Base-by-base conservation (phyloP, 345 rosid species). In the Raphanus sativus region DNA sequence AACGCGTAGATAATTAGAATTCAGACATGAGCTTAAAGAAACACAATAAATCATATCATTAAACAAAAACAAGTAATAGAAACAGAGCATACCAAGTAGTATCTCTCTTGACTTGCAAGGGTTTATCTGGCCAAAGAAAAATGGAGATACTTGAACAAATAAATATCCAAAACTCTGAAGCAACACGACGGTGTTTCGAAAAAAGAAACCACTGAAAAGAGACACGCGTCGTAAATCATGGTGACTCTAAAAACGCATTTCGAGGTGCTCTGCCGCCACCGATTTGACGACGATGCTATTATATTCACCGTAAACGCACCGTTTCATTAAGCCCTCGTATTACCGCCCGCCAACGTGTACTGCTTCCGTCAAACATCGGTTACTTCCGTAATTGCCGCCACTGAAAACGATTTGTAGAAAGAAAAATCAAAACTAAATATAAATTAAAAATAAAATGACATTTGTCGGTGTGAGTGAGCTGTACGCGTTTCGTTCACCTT, bases 381-480 rank as follows among this genome's bases (percentile, higher is more conserved):
- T 48, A 64, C 5, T 34, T 34, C 29, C 55, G 50, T 62, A 17
- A 65, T 63, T 59, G 33, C 13, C 62, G 15, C 24, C 28, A 8
- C 21, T 17, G 6, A 15, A 52, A 52, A 54, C 60, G 7, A 15
- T 9, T 24, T 58, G 4, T 63, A 52, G 9, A 16, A n/a, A 52
- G 15, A 15, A 52, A 15, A 48, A 42, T 1, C 3, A 21, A 21
- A 21, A 21, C 11, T 13, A 45, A 45, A 12, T 40, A 40, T 5
- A 12, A 48, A 12, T 13, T 15, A 5, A 52, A 52, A 15, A 1
- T 1, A 50, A 5, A 69, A 55, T 33, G 36, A 66, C 48, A 73
- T 24, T 11, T 78, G 82, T 80, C 75, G 79, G 82, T 74, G 75
- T 8, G 75, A 17, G 79, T 80, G 82, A 68, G 75, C 79, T 74